phyloP scores from a whole-genome alignment of 2,329 filamentous ascomycete species.

The Paraconiothyrium brasiliense region DNA sequence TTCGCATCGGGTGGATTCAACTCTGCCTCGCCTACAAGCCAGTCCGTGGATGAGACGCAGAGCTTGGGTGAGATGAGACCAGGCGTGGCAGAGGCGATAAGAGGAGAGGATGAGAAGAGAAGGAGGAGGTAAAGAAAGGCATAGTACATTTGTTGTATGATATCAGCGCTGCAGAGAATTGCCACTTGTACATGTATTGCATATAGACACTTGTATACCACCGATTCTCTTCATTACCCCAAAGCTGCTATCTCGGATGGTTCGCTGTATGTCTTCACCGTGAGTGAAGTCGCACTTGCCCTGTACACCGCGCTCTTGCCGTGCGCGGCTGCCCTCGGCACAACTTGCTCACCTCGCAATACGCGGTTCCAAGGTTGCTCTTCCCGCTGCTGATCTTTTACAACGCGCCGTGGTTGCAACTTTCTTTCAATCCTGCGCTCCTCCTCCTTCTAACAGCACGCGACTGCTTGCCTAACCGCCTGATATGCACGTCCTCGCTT shows the following conservation, averaged over 20 bases:
- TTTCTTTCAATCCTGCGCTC: too few relatives aligned
- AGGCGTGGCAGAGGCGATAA: not conserved
- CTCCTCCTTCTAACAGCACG: too few relatives aligned
- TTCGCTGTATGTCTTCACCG: not conserved
- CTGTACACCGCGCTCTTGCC: too few relatives aligned
- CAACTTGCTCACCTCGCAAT: too few relatives aligned
- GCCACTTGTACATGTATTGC: conserved; percentile 10
- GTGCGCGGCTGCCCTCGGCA: too few relatives aligned
- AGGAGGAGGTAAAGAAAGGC: not conserved
- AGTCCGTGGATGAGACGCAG: not conserved
- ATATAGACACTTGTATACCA: conserved; percentile 15
- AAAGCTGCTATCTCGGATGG: not conserved
- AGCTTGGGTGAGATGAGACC: not conserved
- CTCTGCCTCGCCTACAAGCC: not conserved
- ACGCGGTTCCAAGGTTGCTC: too few relatives aligned
- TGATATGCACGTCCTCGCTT: too few relatives aligned
- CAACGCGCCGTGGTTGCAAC: too few relatives aligned
- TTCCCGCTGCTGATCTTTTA: too few relatives aligned
- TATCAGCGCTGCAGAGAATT: not conserved
- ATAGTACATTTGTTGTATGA: conserved; percentile 8
- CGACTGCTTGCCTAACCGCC: too few relatives aligned
- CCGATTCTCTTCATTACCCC: conserved; percentile 1
- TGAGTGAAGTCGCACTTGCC: not conserved
- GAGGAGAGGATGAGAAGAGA: not conserved
- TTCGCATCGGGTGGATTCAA: not conserved